Base-by-base conservation (phyloP, 352 stramenopile species). In the Elongisporangium senticosum region DNA sequence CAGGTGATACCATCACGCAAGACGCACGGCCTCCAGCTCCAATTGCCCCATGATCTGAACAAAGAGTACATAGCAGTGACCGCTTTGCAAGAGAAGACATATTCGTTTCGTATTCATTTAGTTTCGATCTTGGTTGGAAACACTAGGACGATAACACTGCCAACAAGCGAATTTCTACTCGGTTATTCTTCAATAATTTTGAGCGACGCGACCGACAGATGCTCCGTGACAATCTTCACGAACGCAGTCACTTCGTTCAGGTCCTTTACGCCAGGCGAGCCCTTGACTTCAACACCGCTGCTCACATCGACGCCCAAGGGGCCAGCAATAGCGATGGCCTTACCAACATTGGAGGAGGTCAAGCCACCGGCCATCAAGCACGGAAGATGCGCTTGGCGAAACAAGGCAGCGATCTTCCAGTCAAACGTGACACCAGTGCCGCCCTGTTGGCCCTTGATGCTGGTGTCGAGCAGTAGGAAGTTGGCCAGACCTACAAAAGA, bases 321-420 rank as follows among this genome's bases (percentile, higher is more conserved):
- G 53, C 82, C 75, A 24, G 83, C 82, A 33, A 74, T 62, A 2
- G 79, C 68, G 47, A 98, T 81, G 40, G 89, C 93, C 60, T 97
- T 96, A 15, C 68, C 73, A 22, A 99, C 91, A 70, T 99, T 99
- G 22, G 97, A 83, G 11, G 95, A 75, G 1, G 77, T 96, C 33
- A 99, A 78, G 7, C 97, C 97, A 47, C 97, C 97, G 17, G 97
- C 97, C 74, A 99, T 97, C 28, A 99, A 84, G 24, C 98, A 96
- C 11, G 96, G 96, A 11, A 99, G 72, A 14, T 90, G 93, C 52
- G 76, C 76, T 56, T 91, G 88, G 64, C 89, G 86, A 51, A 99
- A 86, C 20, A 90, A 80, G 65, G 89, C 74, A 0, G 95, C 95
- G 58, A 99, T 95, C 28, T 79, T 91, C 89, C 95, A 98, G 84